A percentile compares a stretch with the other conserved stretches of the same genome.
Evolutionary conservation across 2,329 filamentous ascomycete genomes (phyloP).

Genomic region (Ceratocystis albifundus): DNA sequence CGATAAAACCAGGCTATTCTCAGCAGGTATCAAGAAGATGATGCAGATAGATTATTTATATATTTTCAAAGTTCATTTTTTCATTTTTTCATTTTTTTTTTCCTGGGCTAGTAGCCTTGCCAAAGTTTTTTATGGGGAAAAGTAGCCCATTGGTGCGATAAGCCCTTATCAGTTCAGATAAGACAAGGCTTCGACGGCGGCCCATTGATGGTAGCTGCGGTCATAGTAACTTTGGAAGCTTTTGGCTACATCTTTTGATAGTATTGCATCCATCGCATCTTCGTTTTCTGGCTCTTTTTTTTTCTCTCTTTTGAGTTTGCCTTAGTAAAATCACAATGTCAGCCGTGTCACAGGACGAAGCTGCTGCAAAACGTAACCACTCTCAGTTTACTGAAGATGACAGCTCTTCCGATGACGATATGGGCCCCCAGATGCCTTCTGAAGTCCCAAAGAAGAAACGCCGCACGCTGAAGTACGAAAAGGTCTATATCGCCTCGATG

Average conservation of each 20-base stretch:
- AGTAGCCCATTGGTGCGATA: slow-evolving; percentile 19
- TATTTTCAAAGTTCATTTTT: slow-evolving; percentile 14
- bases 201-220: slow-evolving; percentile 11
- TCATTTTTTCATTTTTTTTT: no score
- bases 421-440: slow-evolving; percentile 82
- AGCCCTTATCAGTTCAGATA: slow-evolving; percentile 18
- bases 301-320: neutral
- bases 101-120: slow-evolving; percentile 17
- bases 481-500: slow-evolving; percentile 82
- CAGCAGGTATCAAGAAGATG: neutral
- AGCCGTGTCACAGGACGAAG: slow-evolving; percentile 15
- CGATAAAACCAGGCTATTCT: neutral
- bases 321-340: neutral
- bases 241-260: neutral
- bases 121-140: slow-evolving; percentile 18
- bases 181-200: neutral
- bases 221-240: slow-evolving; percentile 14
- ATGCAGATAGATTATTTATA: neutral
- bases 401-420: slow-evolving; percentile 77
- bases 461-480: slow-evolving; percentile 83
- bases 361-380: slow-evolving; percentile 38
- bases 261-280: neutral
- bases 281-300: neutral
- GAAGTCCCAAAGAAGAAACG: slow-evolving; percentile 78
- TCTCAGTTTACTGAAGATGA: slow-evolving; percentile 39